These are phyloP conservation scores for Diplodia scrobiculata DNA, from an alignment of 2,329 filamentous ascomycete species.

Conservation along the genomic window DNA sequence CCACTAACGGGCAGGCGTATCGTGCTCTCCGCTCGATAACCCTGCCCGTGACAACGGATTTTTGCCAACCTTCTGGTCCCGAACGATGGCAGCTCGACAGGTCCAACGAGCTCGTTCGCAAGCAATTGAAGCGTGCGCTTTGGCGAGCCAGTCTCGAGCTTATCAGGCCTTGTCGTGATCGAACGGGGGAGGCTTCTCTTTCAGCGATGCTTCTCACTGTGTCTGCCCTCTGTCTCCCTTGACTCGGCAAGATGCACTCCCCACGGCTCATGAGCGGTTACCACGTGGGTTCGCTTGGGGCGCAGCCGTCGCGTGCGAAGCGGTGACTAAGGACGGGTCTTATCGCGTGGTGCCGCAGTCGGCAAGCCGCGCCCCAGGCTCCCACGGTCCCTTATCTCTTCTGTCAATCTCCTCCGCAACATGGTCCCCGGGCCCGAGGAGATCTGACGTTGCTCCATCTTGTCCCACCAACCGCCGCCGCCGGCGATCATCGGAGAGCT, in stretches of 20 bases:
- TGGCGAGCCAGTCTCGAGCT: background rate
- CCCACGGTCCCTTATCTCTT: slow-evolving; percentile 18
- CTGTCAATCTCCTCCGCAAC: background rate
- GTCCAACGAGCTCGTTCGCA: background rate
- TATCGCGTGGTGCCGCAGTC: background rate
- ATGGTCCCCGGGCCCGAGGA: slow-evolving; percentile 7
- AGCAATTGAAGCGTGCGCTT: background rate
- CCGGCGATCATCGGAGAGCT: slow-evolving; percentile 1
- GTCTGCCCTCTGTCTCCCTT: background rate
- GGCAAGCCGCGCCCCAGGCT: background rate
- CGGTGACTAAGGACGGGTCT: slow-evolving; percentile 20
- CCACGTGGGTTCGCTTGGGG: background rate
- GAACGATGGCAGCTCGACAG: background rate
- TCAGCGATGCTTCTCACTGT: background rate
- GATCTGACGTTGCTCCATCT: background rate
- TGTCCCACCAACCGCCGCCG: slow-evolving; percentile 7
- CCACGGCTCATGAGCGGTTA: background rate
- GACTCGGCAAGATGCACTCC: background rate
- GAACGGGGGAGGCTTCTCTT: background rate
- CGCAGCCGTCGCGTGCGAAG: background rate
- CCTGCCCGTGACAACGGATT: background rate
- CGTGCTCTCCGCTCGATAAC: background rate
- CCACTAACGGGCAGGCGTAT: background rate
- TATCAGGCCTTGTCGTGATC: background rate
- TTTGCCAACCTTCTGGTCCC: background rate